phyloP scores from a whole-genome alignment of 106 monocot species.

The Dactylorhiza incarnata region DNA sequence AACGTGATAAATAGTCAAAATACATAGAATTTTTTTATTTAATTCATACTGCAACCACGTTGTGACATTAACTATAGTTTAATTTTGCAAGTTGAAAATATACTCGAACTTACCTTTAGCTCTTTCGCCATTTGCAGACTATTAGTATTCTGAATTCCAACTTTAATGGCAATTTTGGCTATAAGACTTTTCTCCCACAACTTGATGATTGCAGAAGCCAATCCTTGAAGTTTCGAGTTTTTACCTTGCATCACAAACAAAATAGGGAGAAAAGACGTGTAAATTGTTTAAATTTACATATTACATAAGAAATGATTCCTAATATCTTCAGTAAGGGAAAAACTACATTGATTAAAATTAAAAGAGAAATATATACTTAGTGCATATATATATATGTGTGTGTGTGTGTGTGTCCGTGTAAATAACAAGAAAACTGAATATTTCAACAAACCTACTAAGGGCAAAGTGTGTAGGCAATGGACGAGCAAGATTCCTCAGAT shows the following conservation, averaged over 20 bases:
- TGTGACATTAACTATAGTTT: too few relatives aligned
- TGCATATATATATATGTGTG: too few relatives aligned
- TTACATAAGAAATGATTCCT: too few relatives aligned
- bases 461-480: slow-evolving; percentile 93
- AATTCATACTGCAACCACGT: too few relatives aligned
- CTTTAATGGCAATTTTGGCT: slow-evolving; percentile 85
- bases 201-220: slow-evolving; percentile 87
- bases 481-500: slow-evolving; percentile 62
- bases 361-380: too few relatives aligned
- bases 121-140: slow-evolving; percentile 53
- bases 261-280: not conserved
- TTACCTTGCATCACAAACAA: slow-evolving; percentile 44
- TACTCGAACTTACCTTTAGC: slow-evolving; percentile 59
- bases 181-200: slow-evolving; percentile 84
- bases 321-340: too few relatives aligned
- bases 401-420: too few relatives aligned
- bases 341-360: too few relatives aligned
- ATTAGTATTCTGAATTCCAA: slow-evolving; percentile 61
- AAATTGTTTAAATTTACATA: not conserved
- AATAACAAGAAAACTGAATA: not conserved
- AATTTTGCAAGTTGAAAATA: not conserved
- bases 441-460: slow-evolving; percentile 40
- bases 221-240: slow-evolving; percentile 68
- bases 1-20: too few relatives aligned
- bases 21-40: too few relatives aligned